These are phyloP conservation scores for Xylaria sp. DNA, from an alignment of 2,329 filamentous ascomycete species.

Conservation along the genomic window DNA sequence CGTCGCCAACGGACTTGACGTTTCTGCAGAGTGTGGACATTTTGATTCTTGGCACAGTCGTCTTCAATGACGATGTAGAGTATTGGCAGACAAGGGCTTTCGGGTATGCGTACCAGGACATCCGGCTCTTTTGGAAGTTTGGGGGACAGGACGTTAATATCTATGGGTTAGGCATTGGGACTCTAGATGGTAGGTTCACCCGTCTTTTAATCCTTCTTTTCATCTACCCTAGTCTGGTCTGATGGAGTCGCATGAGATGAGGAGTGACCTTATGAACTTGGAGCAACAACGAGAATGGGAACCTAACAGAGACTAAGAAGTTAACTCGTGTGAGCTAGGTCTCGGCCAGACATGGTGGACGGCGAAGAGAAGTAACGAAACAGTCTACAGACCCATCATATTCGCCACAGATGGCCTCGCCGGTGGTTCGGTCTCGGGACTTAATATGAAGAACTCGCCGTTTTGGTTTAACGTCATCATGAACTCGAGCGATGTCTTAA, in stretches of 20 bases:
- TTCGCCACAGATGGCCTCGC: constrained; percentile 69
- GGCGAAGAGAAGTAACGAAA: constrained; percentile 66
- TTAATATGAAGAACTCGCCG: constrained; percentile 67
- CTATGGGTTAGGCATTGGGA: constrained; percentile 58
- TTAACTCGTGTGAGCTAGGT: constrained; percentile 35
- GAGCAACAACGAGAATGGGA: too few relatives aligned
- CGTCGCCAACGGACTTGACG: constrained; percentile 71
- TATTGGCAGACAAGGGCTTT: constrained; percentile 75
- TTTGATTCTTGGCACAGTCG: constrained; percentile 53
- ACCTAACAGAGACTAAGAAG: background rate
- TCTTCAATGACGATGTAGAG: constrained; percentile 71
- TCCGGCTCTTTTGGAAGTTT: constrained; percentile 73
- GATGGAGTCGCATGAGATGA: background rate
- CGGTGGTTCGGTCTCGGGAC: constrained; percentile 65
- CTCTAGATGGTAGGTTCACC: constrained; percentile 49
- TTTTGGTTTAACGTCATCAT: constrained; percentile 71
- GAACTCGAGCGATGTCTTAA: constrained; percentile 70
- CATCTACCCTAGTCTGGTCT: background rate
- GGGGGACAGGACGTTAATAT: constrained; percentile 75
- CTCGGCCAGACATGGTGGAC: constrained; percentile 74
- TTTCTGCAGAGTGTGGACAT: constrained; percentile 71
- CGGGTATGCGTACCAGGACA: constrained; percentile 72
- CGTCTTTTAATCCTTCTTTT: background rate
- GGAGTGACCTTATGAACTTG: background rate
- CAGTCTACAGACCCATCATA: constrained; percentile 69